phyloP scores from a whole-genome alignment of 2,329 filamentous ascomycete species.

The Monosporascus ibericus region DNA sequence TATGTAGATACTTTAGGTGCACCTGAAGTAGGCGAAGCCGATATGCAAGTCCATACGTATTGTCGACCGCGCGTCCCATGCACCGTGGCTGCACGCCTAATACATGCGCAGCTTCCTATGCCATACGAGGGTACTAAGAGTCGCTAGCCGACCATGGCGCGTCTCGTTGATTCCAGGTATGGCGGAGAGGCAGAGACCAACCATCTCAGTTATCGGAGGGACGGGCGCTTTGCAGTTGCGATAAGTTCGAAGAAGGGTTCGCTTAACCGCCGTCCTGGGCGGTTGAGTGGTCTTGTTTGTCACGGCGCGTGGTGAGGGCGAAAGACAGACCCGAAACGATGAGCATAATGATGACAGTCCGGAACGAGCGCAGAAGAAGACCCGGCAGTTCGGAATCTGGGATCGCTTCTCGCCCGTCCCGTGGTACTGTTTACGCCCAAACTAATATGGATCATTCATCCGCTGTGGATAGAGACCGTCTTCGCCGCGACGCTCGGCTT shows the following conservation, averaged over 20 bases:
- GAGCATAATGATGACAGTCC: not conserved
- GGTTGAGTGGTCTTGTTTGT: not conserved
- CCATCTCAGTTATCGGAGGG: too few relatives aligned
- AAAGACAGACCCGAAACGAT: not conserved
- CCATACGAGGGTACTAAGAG: too few relatives aligned
- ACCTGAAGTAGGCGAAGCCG: not conserved
- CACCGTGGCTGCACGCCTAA: not conserved
- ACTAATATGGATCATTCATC: not conserved
- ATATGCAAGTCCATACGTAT: not conserved
- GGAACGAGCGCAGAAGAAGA: not conserved
- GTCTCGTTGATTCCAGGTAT: not conserved
- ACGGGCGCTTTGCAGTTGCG: not conserved
- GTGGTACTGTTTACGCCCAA: not conserved
- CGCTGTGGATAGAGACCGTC: not conserved
- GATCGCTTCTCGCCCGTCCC: not conserved
- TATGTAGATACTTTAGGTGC: not conserved
- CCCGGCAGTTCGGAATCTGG: not conserved
- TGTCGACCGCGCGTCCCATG: not conserved
- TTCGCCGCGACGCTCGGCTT: not conserved
- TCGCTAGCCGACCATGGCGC: not conserved
- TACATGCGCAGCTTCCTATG: not conserved
- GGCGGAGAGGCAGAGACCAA: not conserved
- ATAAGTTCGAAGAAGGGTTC: not conserved
- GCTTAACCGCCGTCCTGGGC: not conserved
- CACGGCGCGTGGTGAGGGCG: not conserved